Evolutionary conservation across 495 filamentous ascomycete genomes (phyloP), one percentile per base, ranked within the genome.

Genomic region (Penicillium silybi): DNA sequence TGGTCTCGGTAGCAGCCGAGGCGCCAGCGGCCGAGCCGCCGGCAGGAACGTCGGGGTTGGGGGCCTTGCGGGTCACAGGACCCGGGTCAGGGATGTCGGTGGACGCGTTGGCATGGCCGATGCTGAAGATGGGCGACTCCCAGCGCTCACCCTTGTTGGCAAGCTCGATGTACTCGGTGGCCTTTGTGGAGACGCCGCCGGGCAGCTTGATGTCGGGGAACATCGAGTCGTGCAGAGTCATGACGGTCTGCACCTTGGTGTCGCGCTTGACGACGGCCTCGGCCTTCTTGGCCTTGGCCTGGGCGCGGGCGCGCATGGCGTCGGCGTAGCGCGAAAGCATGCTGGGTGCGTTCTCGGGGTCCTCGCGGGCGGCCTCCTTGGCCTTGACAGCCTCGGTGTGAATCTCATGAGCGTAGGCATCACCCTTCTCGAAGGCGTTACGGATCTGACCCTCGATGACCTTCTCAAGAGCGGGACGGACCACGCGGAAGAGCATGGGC

Each of bases 91-190:
- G 88, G 41, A 97, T 80, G 61, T 87, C 79, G 29, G 69, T 74
- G 13, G 88, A 87, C 72, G 86, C 83, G 4, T 77, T 60, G 6
- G 92, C 90, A n/a, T 70, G 76, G 46, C 93, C 95, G 54, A 97
- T 85, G 61, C 81, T 85, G 78, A 98, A 98, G 61, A 98, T 83
- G 26, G 95, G 90, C 25, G 86, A 92, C 73, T 96, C 86, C 93
- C 93, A 98, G 68, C 85, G 85, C 58, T 97, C 86, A 44, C 95
- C 93, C 78, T 90, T 90, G 47, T 75, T 73, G 13, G 93, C 89
- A 35, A 96, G 76, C 39, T 97, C 84, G 68, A 84, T 90, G 77
- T 92, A 97, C 69, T 96, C 88, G 46, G 92, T 95, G 17, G 93
- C 92, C 81, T 96, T 97, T 73, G 81, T 86, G 48, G 87, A 90